A percentile compares a stretch with the other conserved stretches of the same genome.
phyloP scores from a whole-genome alignment of 805 yeast species.

The Zygosaccharomyces rouxii region DNA sequence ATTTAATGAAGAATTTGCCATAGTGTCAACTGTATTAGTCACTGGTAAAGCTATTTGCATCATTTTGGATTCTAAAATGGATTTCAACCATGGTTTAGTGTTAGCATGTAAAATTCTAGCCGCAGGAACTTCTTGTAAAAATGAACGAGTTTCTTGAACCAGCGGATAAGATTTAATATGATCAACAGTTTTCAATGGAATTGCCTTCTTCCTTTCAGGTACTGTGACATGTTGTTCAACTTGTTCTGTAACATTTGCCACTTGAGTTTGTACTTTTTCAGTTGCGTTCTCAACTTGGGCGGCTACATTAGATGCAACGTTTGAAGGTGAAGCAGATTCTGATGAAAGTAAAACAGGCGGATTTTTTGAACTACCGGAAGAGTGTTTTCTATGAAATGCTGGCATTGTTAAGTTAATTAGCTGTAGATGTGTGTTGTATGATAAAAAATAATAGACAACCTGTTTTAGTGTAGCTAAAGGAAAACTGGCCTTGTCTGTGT shows the following conservation, averaged over 20 bases:
- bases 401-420: constrained; percentile 8
- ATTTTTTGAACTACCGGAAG: constrained; percentile 11
- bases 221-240: not conserved
- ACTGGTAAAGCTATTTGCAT: constrained; percentile 42
- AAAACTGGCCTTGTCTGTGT: constrained; percentile 1
- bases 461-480: not conserved
- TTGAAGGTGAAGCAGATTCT: constrained; percentile 8
- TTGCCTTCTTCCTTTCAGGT: constrained; percentile 1
- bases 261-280: constrained; percentile 7
- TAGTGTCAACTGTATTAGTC: constrained; percentile 45
- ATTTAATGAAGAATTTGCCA: constrained; percentile 52
- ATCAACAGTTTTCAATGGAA: constrained; percentile 33
- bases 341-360: constrained; percentile 14
- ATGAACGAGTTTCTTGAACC: constrained; percentile 39
- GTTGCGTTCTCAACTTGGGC: constrained; percentile 7
- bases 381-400: constrained; percentile 17
- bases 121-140: constrained; percentile 36
- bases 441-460: not conserved
- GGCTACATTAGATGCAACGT: constrained; percentile 2
- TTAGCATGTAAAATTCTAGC: constrained; percentile 35
- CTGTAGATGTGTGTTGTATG: not conserved
- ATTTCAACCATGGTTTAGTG: constrained; percentile 33
- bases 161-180: constrained; percentile 49
- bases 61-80: constrained; percentile 29
- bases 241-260: constrained; percentile 8